Percentiles rank a stretch among this genome's conserved stretches.
Conservation (phyloP, 2,329 filamentous ascomycete species). For the Arthrobotrys entomopaga region DNA sequence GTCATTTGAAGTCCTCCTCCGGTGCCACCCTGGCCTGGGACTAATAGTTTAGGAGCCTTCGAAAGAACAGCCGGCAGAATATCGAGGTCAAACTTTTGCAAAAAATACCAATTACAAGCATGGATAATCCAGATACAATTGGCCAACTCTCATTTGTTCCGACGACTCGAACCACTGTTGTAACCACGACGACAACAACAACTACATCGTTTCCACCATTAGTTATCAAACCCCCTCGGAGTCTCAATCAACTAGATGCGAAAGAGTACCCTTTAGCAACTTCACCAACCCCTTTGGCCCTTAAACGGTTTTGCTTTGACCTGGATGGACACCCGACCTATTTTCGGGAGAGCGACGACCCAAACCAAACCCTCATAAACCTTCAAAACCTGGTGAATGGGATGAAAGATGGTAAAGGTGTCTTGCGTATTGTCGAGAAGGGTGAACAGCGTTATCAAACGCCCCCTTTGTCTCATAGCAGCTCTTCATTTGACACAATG, state of each 20-base stretch:
- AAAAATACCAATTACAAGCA: slow-evolving; percentile 19
- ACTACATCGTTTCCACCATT: slow-evolving; percentile 59
- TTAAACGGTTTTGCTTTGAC: slow-evolving; percentile 81
- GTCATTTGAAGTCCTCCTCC: too few species aligned
- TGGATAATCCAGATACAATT: slow-evolving; percentile 55
- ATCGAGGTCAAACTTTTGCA: slow-evolving; percentile 23
- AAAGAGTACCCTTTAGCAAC: slow-evolving; percentile 90
- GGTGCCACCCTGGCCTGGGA: neutral
- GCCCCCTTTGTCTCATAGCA: slow-evolving; percentile 33
- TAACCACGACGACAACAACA: slow-evolving; percentile 59
- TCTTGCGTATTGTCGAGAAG: slow-evolving; percentile 58
- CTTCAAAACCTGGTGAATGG: slow-evolving; percentile 58
- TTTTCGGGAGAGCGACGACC: slow-evolving; percentile 72
- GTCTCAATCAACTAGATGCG: slow-evolving; percentile 71
- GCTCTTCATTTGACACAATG: slow-evolving; percentile 27
- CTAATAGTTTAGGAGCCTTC: neutral
- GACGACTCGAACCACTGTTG: slow-evolving; percentile 59
- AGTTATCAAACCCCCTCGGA: slow-evolving; percentile 58
- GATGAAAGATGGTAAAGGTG: slow-evolving; percentile 58
- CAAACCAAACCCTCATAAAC: slow-evolving; percentile 66
- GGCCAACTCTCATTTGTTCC: slow-evolving; percentile 59
- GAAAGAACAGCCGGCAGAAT: neutral
- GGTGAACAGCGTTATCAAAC: slow-evolving; percentile 57
- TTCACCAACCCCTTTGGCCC: slow-evolving; percentile 80
- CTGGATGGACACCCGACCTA: slow-evolving; percentile 71